Base-by-base conservation (phyloP, 805 yeast genomes). In the Kuraishia borneana region DNA sequence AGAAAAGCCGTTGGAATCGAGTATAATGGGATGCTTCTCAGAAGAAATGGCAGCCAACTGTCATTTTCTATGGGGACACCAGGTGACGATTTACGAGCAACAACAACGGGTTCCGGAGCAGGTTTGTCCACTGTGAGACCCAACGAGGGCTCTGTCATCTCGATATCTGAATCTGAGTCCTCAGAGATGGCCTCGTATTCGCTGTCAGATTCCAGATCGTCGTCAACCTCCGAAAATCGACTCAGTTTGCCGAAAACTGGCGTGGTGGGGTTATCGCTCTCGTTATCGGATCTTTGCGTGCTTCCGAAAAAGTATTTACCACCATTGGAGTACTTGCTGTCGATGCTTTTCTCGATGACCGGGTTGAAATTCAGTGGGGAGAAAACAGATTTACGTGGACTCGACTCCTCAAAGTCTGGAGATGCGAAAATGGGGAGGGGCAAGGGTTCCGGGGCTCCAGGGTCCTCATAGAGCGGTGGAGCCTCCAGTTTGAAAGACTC, bases 281-380 rank as follows among this genome's bases (percentile, higher is more conserved):
- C 31, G 30, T 18, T 26, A 18, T 31, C 31, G 21, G 12, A 7
- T 8, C 10, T 18, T 20, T 7, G 7, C 14, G 32, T 41, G 16
- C 16, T 10, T 16, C 42, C 46, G 12, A 82, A 83, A 49, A 76
- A 87, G 50, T 83, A 89, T 48, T 88, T 82, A 2, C 98, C 98
- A 5, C 98, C 98, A 42, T 69, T 68, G 9, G 79, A 78, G 47
- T 89, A 89, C 48, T 89, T 89, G 37, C 82, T 75, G 50, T 89
- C 97, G 26, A 89, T 76, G 38, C 71, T 75, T 31, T 72, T 69
- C 37, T 75, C 76, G 36, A 84, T 80, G 14, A 79, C 68, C 1
- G 95, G 95, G 45, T 83, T 81, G 57, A 87, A 88, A 28, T 70
- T 66, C 28, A 87, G 61, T 0, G 95, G 94, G 0, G 95, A 83